Percentiles rank a stretch among this genome's conserved stretches.
Conservation (phyloP, 129 eudicot species). For the Helianthus tuberosus region DNA sequence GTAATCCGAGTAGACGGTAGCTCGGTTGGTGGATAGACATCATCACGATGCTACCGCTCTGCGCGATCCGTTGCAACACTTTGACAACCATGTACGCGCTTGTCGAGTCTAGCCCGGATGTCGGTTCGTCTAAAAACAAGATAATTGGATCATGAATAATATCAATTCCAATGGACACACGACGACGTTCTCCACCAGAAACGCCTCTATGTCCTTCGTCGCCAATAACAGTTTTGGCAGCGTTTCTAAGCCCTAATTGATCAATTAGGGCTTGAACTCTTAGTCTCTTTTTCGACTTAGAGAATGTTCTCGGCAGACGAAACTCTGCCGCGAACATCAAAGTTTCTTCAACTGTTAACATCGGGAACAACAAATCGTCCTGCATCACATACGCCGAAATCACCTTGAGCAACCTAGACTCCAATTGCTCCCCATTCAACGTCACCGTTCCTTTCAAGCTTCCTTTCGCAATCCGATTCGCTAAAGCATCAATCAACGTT, state of each 20-base stretch:
- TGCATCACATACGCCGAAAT: slow-evolving; percentile 32
- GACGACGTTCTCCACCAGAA: slow-evolving; percentile 28
- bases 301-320: slow-evolving; percentile 18
- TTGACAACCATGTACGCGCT: slow-evolving; percentile 32
- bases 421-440: slow-evolving; percentile 26
- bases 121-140: slow-evolving; percentile 19
- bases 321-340: slow-evolving; percentile 28
- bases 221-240: slow-evolving; percentile 26
- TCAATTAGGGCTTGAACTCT: slow-evolving; percentile 31
- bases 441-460: slow-evolving; percentile 28
- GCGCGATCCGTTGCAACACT: slow-evolving; percentile 28
- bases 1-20: slow-evolving; percentile 24
- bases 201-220: slow-evolving; percentile 32
- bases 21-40: slow-evolving; percentile 32
- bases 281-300: slow-evolving; percentile 17
- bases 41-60: slow-evolving; percentile 28
- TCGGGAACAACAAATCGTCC: slow-evolving; percentile 30
- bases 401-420: slow-evolving; percentile 22
- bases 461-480: slow-evolving; percentile 24
- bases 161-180: slow-evolving; percentile 27
- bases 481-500: slow-evolving; percentile 29
- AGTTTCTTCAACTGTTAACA: slow-evolving; percentile 30
- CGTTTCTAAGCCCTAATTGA: slow-evolving; percentile 29
- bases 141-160: slow-evolving; percentile 30
- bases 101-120: slow-evolving; percentile 31